A percentile compares a stretch with the other conserved stretches of the same genome.
phyloP scores from a whole-genome alignment of 139 green algal species.

The Chlorella sp. region DNA sequence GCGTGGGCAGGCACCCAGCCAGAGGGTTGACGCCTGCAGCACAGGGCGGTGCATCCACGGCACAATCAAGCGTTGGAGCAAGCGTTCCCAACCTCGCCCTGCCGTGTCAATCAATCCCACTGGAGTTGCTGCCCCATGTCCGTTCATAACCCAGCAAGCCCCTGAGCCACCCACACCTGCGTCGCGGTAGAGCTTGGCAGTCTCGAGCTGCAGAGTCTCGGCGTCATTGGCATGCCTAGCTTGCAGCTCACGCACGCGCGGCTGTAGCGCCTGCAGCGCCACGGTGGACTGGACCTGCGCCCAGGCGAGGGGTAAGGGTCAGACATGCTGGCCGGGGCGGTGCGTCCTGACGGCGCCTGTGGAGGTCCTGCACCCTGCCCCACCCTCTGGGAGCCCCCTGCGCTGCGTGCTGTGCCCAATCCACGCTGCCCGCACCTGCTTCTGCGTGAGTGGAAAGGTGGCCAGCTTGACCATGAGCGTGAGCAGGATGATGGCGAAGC shows the following conservation, averaged over 20 bases:
- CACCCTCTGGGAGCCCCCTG: no score
- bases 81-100: no score
- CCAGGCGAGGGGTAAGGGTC: no score
- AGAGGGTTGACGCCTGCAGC: constrained; percentile 84
- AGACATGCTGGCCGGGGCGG: no score
- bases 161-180: no score
- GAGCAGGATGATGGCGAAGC: constrained; percentile 75
- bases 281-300: constrained; percentile 87
- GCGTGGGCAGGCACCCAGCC: constrained; percentile 76
- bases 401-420: neutral
- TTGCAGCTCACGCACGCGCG: constrained; percentile 93
- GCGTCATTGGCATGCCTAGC: constrained; percentile 78
- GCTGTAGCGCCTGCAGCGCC: constrained; percentile 85
- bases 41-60: no score
- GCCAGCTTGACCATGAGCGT: constrained; percentile 62
- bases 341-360: no score
- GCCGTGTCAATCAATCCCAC: no score
- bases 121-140: no score
- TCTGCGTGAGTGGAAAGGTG: constrained; percentile 65
- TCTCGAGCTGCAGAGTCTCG: constrained; percentile 85
- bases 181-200: constrained; percentile 87
- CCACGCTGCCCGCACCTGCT: constrained; percentile 56
- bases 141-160: no score
- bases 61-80: no score
- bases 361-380: no score